Conservation (phyloP, 768 basidiomycete genomes). For the Calocybe gangraenosa region DNA sequence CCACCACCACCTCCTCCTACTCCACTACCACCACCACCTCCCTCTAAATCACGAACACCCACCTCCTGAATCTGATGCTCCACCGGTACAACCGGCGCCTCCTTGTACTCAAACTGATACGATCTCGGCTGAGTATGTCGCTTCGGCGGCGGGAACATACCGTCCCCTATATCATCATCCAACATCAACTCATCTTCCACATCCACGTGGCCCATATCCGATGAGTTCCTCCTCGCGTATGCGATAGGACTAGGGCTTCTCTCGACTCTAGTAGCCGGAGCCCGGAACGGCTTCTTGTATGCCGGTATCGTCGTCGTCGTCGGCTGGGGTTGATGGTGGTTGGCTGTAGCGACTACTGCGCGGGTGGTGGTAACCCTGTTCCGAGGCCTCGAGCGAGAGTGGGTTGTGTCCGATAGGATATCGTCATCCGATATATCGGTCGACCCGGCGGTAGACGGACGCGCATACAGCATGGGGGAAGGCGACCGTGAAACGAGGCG, state of each 20-base stretch:
- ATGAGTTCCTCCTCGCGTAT: neutral
- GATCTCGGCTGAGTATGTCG: constrained; percentile 19
- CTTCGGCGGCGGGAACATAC: neutral
- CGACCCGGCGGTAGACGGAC: constrained; percentile 19
- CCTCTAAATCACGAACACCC: neutral
- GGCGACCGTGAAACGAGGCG: constrained; percentile 23
- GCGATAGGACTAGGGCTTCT: neutral
- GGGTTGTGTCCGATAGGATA: neutral
- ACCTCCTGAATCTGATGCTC: neutral
- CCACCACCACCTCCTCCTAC: neutral
- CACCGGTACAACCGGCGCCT: constrained; percentile 7
- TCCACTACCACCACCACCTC: constrained; percentile 7
- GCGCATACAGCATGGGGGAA: constrained; percentile 32
- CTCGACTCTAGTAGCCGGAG: too few species aligned
- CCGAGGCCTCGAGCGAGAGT: too few species aligned
- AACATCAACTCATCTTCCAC: too few species aligned
- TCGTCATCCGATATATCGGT: neutral
- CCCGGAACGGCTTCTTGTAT: too few species aligned
- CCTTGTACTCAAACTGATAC: constrained; percentile 19
- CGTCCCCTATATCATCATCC: neutral
- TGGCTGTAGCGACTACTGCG: too few species aligned
- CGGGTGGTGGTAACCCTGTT: too few species aligned
- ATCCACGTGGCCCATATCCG: too few species aligned
- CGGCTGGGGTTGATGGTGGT: too few species aligned
- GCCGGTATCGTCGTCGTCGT: too few species aligned